Evolutionary conservation across 2,329 filamentous ascomycete genomes (phyloP), one percentile per base, ranked within the genome.

Genomic region (Cladosporium sphaerospermum): DNA sequence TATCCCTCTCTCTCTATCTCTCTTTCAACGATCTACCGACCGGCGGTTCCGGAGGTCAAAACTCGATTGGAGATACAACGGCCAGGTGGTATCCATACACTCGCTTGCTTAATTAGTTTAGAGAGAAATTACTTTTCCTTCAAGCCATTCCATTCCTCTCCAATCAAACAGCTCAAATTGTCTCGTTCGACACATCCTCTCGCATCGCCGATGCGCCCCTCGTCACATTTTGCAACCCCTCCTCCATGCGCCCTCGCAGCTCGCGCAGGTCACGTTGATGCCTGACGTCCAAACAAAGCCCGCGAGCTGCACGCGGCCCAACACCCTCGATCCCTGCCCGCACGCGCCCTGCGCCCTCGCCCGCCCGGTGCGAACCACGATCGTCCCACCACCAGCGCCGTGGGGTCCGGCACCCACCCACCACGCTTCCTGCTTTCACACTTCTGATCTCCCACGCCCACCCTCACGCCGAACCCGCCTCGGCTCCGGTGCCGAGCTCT

Each of bases 21-120:
- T 28, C 19, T 33, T 16, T 14, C 33, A n/a, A 33, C n/a, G 19
- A 13, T 37, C 34, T 37, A 13, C 13, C n/a, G 16, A 7, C 34
- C 16, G 13, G 16, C 34, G 13, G 16, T 18, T 13, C 28, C 45
- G 45, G 45, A 47, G 45, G 45, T 47, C 16, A 13, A 13, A 36
- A 19, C 45, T 33, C 45, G 45, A 13, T 7, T 46, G 43, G 45
- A 47, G 45, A 37, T 47, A 47, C 45, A 47, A 40, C 23, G 41
- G 41, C 31, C 41, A 43, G 41, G 41, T 23, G 45, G 45, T 39
- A 36, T 37, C 18, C 13, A 39, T 39, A 37, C 45, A 47, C 45
- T 47, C 45, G 34, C 34, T 47, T 47, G 45, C 18, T 47, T 47
- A 47, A 47, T 47, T 47, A 47, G 45, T 39, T 47, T 47, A 40